A percentile compares a stretch with the other conserved stretches of the same genome.
Evolutionary conservation across 2,329 filamentous ascomycete genomes (phyloP).

Genomic region (Diaporthe longicolla): DNA sequence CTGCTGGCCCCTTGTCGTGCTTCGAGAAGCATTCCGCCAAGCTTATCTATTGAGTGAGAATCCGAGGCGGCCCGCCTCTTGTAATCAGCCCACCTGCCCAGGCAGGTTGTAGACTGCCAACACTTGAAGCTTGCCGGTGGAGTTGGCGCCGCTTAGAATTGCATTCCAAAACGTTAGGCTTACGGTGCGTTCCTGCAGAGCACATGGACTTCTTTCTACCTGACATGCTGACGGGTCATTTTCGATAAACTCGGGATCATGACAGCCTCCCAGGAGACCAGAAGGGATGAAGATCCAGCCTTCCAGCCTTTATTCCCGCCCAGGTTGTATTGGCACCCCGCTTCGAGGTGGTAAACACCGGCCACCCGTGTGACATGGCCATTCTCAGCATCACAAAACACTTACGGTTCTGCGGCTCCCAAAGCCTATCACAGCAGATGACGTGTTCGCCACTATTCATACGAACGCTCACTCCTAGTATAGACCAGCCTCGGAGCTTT

Average conservation of each 20-base stretch:
- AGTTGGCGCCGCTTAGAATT: background rate
- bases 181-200: background rate
- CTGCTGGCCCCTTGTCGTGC: background rate
- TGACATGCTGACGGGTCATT: background rate
- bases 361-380: too few species aligned
- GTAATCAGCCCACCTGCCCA: background rate
- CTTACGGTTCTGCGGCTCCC: background rate
- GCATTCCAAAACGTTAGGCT: too few species aligned
- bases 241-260: background rate
- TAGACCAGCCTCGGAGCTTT: background rate
- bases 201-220: background rate
- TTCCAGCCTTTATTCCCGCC: background rate
- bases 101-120: too few species aligned
- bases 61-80: background rate
- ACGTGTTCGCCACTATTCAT: background rate
- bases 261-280: background rate
- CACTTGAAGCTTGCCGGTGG: background rate
- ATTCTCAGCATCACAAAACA: background rate
- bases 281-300: background rate
- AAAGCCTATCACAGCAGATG: conserved; percentile 2
- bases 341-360: background rate
- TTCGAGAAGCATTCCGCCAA: conserved; percentile 27
- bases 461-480: conserved; percentile 4
- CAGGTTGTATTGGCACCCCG: background rate
- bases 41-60: background rate